Percentiles rank a stretch among this genome's conserved stretches.
These are phyloP conservation scores for Bremia lactucae DNA, from an alignment of 352 stramenopile genomes.

Conservation along the genomic window DNA sequence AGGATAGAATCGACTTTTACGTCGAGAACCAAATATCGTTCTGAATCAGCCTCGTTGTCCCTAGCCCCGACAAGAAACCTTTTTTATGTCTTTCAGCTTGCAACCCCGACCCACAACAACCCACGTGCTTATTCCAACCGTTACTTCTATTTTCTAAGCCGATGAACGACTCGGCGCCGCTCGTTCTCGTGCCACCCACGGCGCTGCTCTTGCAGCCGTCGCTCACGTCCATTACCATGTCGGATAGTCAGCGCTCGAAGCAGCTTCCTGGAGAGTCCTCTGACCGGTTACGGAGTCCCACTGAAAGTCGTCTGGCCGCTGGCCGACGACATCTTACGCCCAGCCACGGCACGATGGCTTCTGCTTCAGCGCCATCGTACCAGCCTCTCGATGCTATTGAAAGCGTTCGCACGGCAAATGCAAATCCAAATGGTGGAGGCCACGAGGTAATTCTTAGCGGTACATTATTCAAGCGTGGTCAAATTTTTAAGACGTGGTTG, in stretches of 20 bases:
- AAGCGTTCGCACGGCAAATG: conserved; percentile 19
- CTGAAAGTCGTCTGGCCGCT: conserved; percentile 2
- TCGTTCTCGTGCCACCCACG: conserved; percentile 1
- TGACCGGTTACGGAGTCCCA: conserved; percentile 8
- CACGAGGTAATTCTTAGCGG: conserved; percentile 53
- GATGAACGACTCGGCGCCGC: conserved; percentile 8
- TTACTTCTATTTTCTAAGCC: no score
- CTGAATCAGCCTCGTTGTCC: no score
- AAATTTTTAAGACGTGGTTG: conserved; percentile 72
- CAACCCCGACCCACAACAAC: no score
- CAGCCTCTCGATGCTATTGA: conserved; percentile 26
- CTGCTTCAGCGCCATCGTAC: conserved; percentile 5
- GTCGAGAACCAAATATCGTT: no score
- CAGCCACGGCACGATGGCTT: not conserved
- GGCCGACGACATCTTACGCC: not conserved
- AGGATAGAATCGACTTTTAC: no score
- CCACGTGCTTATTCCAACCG: no score
- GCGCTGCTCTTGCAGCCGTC: conserved; percentile 14
- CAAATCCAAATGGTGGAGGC: conserved; percentile 4
- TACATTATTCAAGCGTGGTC: conserved; percentile 50
- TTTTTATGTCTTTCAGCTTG: no score
- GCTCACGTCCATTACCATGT: conserved; percentile 5
- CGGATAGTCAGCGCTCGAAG: conserved; percentile 7
- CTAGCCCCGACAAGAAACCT: no score
- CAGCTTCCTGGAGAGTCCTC: conserved; percentile 6